Percentiles rank a stretch among this genome's conserved stretches.
phyloP scores from a whole-genome alignment of 805 yeast species.

The Saturnispora ahearnii region DNA sequence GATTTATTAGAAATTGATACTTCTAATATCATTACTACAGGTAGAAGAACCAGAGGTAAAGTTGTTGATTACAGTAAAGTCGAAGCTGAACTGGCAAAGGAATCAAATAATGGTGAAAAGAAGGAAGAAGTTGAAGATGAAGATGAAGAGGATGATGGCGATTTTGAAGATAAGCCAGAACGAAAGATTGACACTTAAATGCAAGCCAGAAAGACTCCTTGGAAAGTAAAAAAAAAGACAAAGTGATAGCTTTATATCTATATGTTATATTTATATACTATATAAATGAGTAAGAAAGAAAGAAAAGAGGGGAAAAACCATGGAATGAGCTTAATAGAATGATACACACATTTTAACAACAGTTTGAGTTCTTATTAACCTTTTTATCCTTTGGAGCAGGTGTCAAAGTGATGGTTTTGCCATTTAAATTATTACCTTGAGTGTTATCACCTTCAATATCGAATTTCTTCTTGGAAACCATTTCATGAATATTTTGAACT shows the following conservation, averaged over 20 bases:
- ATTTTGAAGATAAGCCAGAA: conserved; percentile 37
- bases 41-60: conserved; percentile 86
- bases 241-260: background rate
- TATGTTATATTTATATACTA: background rate
- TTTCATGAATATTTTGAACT: conserved; percentile 85
- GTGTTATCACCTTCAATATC: conserved; percentile 66
- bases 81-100: conserved; percentile 56
- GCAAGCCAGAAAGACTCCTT: too few relatives aligned
- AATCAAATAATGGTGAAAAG: conserved; percentile 33
- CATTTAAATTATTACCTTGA: conserved; percentile 34
- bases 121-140: conserved; percentile 25
- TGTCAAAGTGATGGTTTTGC: conserved; percentile 87
- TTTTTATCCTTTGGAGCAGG: conserved; percentile 83
- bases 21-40: conserved; percentile 72
- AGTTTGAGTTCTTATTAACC: conserved; percentile 46
- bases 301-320: background rate
- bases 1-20: conserved; percentile 73
- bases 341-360: conserved; percentile 46
- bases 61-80: conserved; percentile 80
- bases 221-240: too few relatives aligned
- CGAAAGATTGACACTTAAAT: background rate
- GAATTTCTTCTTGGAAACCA: conserved; percentile 88
- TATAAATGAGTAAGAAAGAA: background rate
- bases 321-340: background rate
- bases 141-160: conserved; percentile 31